These are phyloP conservation scores for Pyricularia grisea DNA, from an alignment of 2,329 filamentous ascomycete genomes.

Conservation along the genomic window DNA sequence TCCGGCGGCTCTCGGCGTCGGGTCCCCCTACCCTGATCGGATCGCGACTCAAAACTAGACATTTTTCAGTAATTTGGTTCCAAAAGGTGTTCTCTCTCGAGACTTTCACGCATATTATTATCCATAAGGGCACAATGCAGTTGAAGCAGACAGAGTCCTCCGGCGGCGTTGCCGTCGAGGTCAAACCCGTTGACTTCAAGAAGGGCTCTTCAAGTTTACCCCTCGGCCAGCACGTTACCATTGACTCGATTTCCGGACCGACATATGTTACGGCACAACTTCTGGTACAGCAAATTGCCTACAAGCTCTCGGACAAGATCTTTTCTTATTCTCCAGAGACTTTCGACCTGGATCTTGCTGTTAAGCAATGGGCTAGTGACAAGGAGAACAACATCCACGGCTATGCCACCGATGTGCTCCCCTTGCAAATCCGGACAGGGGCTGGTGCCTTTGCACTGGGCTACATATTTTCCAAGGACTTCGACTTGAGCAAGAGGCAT, in stretches of 20 bases:
- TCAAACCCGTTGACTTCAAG: constrained; percentile 17
- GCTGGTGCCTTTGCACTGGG: constrained; percentile 87
- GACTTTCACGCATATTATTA: neutral
- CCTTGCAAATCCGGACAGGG: constrained; percentile 79
- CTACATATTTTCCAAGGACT: constrained; percentile 97
- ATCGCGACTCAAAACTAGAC: neutral
- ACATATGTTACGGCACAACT: constrained; percentile 91
- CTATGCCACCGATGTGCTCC: constrained; percentile 65
- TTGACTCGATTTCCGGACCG: constrained; percentile 65
- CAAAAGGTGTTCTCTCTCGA: neutral
- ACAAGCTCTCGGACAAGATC: constrained; percentile 90
- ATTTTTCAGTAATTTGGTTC: neutral
- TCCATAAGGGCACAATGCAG: constrained; percentile 10
- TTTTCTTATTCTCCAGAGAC: constrained; percentile 94
- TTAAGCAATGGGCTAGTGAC: constrained; percentile 64
- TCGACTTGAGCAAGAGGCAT: constrained; percentile 82
- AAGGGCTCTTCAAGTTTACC: constrained; percentile 43
- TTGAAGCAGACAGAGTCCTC: constrained; percentile 13
- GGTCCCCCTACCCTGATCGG: neutral
- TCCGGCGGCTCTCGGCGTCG: neutral
- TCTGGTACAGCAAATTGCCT: constrained; percentile 91
- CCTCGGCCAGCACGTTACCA: constrained; percentile 44
- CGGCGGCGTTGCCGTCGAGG: constrained; percentile 10
- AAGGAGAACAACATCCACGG: constrained; percentile 73
- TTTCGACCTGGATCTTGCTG: constrained; percentile 81